Base-by-base conservation (phyloP, 306 rosid genomes). In the Lathyrus sativus region DNA sequence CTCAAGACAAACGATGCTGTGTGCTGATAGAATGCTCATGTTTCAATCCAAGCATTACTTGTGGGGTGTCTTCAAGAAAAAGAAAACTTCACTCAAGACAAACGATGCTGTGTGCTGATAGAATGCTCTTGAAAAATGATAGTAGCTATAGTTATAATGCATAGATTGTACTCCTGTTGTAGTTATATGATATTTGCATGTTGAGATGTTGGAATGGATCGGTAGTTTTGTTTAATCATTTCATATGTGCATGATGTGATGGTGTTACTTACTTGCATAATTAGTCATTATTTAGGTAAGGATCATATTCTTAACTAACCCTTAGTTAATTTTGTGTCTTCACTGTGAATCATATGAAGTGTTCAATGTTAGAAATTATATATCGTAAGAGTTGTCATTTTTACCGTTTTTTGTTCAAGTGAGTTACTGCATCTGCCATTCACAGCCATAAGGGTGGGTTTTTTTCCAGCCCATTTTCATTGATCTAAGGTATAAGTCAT, bases 391-490 rank as follows among this genome's bases (percentile, higher is more conserved):
- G 4, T 50, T 55, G 17, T 55, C 61, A 55, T 26, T 12, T 12
- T 26, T 15, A 5, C 3, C 5, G 2, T 9, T 24, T 22, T 31
- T 53, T 53, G 59, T 53, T 53, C n/a, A 22, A 53, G 10, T 53
- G 14, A 19, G 59, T 4, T 53, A 22, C 33, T 11, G n/a, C 31
- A 51, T 50, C 13, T 50, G 33, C 6, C 29, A 50, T 50, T 13
- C 91, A 79, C 88, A 89, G 70, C 98, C 98, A 18, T 75, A 89
- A 9, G 96, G 96, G 64, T 24, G 96, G 96, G 64, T 24, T 92
- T 92, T 79, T 86, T 86, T 95, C 44, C 12, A 56, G 95, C 95
- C 96, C 98, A 89, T 78, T 92, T 89, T 96, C 96, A 92, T 78
- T 92, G 98, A 82, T 92, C 98, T 10, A 75, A 85, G 87, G 70